Base-by-base conservation (phyloP, 2,329 filamentous ascomycete genomes). In the Pseudogymnoascus sp. region DNA sequence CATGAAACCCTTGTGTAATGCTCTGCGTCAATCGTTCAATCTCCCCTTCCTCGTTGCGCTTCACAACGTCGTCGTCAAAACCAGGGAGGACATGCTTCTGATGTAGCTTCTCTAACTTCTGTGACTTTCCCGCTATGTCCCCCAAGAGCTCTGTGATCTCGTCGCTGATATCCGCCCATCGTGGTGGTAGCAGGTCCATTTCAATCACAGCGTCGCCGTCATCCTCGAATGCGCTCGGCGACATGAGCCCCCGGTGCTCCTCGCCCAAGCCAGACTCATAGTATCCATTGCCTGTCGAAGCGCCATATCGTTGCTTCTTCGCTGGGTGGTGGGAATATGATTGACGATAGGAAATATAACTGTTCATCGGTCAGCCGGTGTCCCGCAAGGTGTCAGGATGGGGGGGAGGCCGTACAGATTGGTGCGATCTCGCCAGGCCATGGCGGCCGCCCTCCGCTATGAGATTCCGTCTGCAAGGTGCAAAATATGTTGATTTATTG, bases 401-500 rank as follows among this genome's bases (percentile, higher is more conserved):
- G 64, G 64, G 64, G 61, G 67, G 65, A 40, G 59, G 59, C 74
- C 85, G 71, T 86, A 97, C 92, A 99, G 89, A 76, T 97, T 99
- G 71, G 95, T 99, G 79, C 95, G 89, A 83, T 99, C 95, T 81
- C 95, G 91, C 93, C 93, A 99, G 91, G 96, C 96, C 80, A 84
- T 88, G 86, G 82, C 82, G 59, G 59, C 59, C 60, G 44, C 62
- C 24, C 50, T 62, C 35, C 61, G 50, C 50, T 56, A 13, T 33
- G 50, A 56, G 29, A 29, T 56, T 33, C 29, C 16, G 50, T 56
- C 50, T 56, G 50, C 50, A 56, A 56, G 50, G 29, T 56, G 50
- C 50, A 35, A 56, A 56, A 56, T 56, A 33, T 35, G 16, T 33
- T 33, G 50, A 21, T 56, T 19, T 21, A 5, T 56, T 10, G 29